Conservation (phyloP, 441 rosid genomes). For the Biscutella auriculata region DNA sequence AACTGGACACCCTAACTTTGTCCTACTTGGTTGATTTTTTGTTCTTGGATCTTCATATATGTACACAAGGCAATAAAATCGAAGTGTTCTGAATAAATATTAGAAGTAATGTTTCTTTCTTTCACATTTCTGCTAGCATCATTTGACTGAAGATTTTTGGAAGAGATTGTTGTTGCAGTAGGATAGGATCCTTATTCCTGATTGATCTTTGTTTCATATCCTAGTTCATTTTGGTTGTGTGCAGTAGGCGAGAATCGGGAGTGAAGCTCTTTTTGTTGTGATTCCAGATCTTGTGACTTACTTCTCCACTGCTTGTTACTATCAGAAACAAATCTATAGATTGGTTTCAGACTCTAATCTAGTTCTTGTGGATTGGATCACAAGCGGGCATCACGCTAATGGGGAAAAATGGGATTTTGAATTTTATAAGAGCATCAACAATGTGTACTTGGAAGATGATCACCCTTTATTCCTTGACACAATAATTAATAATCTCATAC, state of each 20-base stretch:
- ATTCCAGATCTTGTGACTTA: constrained; percentile 94
- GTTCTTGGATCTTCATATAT: constrained; percentile 21
- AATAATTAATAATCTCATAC: constrained; percentile 24
- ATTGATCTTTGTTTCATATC: background rate
- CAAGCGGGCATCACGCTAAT: constrained; percentile 86
- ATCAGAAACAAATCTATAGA: constrained; percentile 73
- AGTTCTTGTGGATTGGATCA: constrained; percentile 84
- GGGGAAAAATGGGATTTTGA: constrained; percentile 91
- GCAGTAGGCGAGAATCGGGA: constrained; percentile 76
- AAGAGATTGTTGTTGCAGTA: background rate
- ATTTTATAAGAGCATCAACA: constrained; percentile 75
- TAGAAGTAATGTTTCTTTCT: constrained; percentile 45
- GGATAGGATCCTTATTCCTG: background rate
- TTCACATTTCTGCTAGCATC: background rate
- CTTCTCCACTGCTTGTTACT: constrained; percentile 79
- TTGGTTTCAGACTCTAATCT: constrained; percentile 55
- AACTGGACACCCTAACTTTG: background rate
- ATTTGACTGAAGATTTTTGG: background rate
- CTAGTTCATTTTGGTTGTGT: constrained; percentile 5
- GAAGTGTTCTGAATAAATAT: constrained; percentile 50
- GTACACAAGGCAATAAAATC: constrained; percentile 77
- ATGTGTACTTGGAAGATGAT: constrained; percentile 43
- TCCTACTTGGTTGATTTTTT: background rate
- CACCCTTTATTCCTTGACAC: constrained; percentile 76
- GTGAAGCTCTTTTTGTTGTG: constrained; percentile 52